A percentile compares a stretch with the other conserved stretches of the same genome.
phyloP scores from a whole-genome alignment of 2,329 filamentous ascomycete genomes.

The Fusarium sp. region DNA sequence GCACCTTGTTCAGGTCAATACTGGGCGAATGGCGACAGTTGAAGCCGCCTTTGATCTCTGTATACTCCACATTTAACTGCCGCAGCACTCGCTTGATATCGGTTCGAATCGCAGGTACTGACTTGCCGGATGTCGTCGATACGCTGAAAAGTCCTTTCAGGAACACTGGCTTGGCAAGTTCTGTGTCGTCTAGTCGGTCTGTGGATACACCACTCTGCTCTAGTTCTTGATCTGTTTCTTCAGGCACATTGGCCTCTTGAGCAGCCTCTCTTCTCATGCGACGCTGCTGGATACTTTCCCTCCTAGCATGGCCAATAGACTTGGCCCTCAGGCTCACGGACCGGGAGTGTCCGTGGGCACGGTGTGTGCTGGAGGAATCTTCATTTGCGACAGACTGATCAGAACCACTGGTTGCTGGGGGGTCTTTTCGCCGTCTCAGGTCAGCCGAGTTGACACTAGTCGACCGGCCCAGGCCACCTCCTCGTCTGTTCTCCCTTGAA shows the following conservation, averaged over 20 bases:
- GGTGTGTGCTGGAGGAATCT: slow-evolving; percentile 61
- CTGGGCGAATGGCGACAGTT: slow-evolving; percentile 88
- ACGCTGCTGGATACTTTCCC: slow-evolving; percentile 91
- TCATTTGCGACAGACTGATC: slow-evolving; percentile 74
- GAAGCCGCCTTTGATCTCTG: slow-evolving; percentile 93
- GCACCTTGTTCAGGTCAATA: slow-evolving; percentile 82
- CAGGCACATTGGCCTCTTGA: slow-evolving; percentile 81
- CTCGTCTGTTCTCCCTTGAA: slow-evolving; percentile 66
- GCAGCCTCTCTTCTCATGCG: slow-evolving; percentile 78
- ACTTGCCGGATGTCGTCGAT: slow-evolving; percentile 93
- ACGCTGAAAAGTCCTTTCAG: slow-evolving; percentile 98
- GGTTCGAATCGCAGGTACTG: slow-evolving; percentile 82
- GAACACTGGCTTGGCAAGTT: slow-evolving; percentile 91
- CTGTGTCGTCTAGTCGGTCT: slow-evolving; percentile 72
- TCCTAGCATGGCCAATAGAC: slow-evolving; percentile 86
- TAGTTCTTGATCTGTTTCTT: slow-evolving; percentile 88
- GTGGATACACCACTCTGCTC: slow-evolving; percentile 69
- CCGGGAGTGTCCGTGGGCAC: slow-evolving; percentile 61
- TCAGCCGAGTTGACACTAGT: slow-evolving; percentile 93
- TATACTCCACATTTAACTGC: slow-evolving; percentile 89
- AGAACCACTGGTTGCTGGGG: slow-evolving; percentile 80
- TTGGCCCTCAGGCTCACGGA: slow-evolving; percentile 79
- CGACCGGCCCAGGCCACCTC: slow-evolving; percentile 78
- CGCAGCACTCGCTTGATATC: slow-evolving; percentile 92
- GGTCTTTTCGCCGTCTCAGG: slow-evolving; percentile 76